A percentile compares a stretch with the other conserved stretches of the same genome.
phyloP scores from a whole-genome alignment of 257 asterid species.

The Ophiorrhiza pumila region DNA sequence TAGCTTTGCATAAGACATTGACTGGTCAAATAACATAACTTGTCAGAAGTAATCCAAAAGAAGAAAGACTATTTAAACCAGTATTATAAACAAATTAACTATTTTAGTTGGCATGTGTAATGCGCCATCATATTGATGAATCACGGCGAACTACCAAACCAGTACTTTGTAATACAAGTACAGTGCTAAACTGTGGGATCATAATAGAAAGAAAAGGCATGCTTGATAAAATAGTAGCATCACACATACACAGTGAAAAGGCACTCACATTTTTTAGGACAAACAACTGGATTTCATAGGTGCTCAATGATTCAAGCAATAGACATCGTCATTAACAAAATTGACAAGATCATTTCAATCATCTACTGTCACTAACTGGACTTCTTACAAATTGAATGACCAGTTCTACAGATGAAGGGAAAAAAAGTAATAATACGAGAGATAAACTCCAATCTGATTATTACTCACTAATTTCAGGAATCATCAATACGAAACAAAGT shows the following conservation, averaged over 20 bases:
- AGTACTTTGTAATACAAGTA: background rate
- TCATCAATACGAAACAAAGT: background rate
- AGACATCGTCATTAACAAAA: background rate
- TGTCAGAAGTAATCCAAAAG: constrained; percentile 14
- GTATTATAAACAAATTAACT: background rate
- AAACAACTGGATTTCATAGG: background rate
- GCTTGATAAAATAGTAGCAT: background rate
- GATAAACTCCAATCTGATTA: background rate
- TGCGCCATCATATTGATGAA: too few relatives aligned
- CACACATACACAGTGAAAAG: constrained; percentile 1
- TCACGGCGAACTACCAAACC: too few relatives aligned
- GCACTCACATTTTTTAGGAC: background rate
- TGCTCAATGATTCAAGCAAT: background rate
- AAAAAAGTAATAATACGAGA: background rate
- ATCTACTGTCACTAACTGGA: background rate
- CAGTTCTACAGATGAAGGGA: background rate
- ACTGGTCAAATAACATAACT: constrained; percentile 43
- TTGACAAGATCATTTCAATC: background rate
- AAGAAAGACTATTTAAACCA: background rate
- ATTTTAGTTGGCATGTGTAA: background rate
- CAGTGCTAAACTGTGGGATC: background rate
- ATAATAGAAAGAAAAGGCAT: background rate
- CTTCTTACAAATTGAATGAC: background rate
- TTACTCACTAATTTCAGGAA: background rate
- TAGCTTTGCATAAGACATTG: constrained; percentile 99